Conservation (phyloP, 2,329 filamentous ascomycete genomes). For the Hyphodiscus sp. region DNA sequence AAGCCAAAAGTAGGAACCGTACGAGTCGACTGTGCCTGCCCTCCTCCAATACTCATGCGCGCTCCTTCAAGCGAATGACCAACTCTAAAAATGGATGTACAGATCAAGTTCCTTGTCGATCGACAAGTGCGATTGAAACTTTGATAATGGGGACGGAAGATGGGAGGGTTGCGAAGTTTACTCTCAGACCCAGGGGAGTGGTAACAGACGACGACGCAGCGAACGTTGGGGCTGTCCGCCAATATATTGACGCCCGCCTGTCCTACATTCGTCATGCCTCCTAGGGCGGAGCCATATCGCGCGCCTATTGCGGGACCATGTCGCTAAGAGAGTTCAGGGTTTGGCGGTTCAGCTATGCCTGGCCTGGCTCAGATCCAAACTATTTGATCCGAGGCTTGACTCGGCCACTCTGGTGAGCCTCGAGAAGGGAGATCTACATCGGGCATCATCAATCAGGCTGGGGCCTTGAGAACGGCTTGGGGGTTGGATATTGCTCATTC, state of each 20-base stretch:
- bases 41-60: constrained; percentile 2
- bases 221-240: constrained; percentile 25
- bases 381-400: neutral
- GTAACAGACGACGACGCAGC: constrained; percentile 26
- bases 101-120: neutral
- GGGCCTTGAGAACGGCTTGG: neutral
- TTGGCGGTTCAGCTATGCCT: neutral
- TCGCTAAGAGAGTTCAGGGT: constrained; percentile 18
- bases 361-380: neutral
- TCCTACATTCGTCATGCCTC: constrained; percentile 22
- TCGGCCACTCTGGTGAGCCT: neutral
- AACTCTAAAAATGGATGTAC: constrained; percentile 2
- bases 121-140: neutral
- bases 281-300: constrained; percentile 18
- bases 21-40: constrained; percentile 3
- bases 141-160: neutral
- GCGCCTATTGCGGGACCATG: constrained; percentile 27
- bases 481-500: neutral
- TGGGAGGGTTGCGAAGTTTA: constrained; percentile 5
- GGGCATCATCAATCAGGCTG: neutral
- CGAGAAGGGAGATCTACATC: neutral
- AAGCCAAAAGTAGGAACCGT: constrained; percentile 16
- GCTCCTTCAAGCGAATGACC: neutral
- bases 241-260: constrained; percentile 28
- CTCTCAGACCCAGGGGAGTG: constrained; percentile 22